Evolutionary conservation across 352 stramenopile species (phyloP).

Genomic region (Albugo laibachii): DNA sequence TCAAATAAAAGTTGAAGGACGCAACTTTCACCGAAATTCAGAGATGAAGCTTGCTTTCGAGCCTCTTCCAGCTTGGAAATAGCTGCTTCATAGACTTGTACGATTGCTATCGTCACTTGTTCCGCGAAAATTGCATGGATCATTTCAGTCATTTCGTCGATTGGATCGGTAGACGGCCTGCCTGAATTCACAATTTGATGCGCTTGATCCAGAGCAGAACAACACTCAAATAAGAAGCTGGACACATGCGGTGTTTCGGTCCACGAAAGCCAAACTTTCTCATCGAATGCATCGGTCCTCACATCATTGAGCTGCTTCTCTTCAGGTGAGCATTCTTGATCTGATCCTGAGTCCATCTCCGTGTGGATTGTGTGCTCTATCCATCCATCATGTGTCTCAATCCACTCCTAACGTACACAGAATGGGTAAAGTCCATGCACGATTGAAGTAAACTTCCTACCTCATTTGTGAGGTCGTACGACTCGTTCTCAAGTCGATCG

Average conservation of each 20-base stretch:
- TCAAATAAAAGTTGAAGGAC: slow-evolving; percentile 78
- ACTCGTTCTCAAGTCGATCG: slow-evolving; percentile 35
- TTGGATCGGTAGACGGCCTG: slow-evolving; percentile 13
- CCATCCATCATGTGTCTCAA: slow-evolving; percentile 50
- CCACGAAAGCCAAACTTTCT: slow-evolving; percentile 74
- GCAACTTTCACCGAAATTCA: slow-evolving; percentile 74
- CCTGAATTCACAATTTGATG: slow-evolving; percentile 24
- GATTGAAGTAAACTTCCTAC: slow-evolving; percentile 8
- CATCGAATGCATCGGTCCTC: slow-evolving; percentile 16
- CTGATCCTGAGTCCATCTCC: slow-evolving; percentile 2
- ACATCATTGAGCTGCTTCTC: slow-evolving; percentile 15
- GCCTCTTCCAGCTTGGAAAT: slow-evolving; percentile 34
- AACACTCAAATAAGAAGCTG: slow-evolving; percentile 70
- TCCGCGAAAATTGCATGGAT: slow-evolving; percentile 55
- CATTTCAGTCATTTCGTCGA: slow-evolving; percentile 27
- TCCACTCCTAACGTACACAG: slow-evolving; percentile 32
- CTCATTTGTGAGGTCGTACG: slow-evolving; percentile 58
- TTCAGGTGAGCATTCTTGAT: slow-evolving; percentile 12
- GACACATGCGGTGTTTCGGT: slow-evolving; percentile 64
- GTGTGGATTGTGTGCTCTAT: slow-evolving; percentile 35
- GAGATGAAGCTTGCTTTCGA: slow-evolving; percentile 20
- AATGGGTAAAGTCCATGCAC: neutral
- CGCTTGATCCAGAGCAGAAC: slow-evolving; percentile 63
- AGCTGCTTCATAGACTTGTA: slow-evolving; percentile 42
- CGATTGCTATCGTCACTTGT: slow-evolving; percentile 55